phyloP scores from a whole-genome alignment of 805 yeast genomes.

The Wickerhamomyces mucosus region DNA sequence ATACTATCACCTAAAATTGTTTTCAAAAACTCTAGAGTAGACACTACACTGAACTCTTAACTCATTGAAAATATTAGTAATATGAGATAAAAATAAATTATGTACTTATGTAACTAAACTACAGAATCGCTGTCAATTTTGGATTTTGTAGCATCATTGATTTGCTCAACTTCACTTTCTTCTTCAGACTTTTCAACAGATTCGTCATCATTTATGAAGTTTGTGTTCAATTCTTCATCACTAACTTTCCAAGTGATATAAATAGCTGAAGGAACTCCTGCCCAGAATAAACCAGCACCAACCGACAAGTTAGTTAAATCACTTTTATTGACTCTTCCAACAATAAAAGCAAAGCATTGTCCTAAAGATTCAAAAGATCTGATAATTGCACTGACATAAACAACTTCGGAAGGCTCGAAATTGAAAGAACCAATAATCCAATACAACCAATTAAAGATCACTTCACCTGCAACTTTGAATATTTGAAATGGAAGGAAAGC shows the following conservation, averaged over 20 bases:
- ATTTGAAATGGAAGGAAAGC: conserved; percentile 17
- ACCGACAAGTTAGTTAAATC: conserved; percentile 20
- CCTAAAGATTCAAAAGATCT: conserved; percentile 19
- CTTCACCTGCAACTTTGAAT: conserved; percentile 17
- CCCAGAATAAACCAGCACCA: conserved; percentile 18
- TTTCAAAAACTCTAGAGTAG: too few relatives aligned
- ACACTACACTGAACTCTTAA: too few relatives aligned
- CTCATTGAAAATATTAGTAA: too few relatives aligned
- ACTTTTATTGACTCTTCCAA: conserved; percentile 15
- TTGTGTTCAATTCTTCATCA: too few relatives aligned
- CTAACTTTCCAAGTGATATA: conserved; percentile 5
- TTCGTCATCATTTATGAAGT: too few relatives aligned
- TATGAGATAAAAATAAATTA: too few relatives aligned
- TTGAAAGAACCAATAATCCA: conserved; percentile 19
- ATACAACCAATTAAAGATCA: conserved; percentile 18
- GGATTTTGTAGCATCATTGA: too few relatives aligned
- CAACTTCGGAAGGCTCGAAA: conserved; percentile 12
- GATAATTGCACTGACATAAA: conserved; percentile 15
- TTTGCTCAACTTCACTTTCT: too few relatives aligned
- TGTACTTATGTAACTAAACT: too few relatives aligned
- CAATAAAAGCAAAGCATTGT: conserved; percentile 12
- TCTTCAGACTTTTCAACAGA: too few relatives aligned
- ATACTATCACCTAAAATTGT: too few relatives aligned
- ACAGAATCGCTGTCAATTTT: too few relatives aligned
- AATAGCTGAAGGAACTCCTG: conserved; percentile 4